Base-by-base conservation (phyloP, 164 flowering plant genomes). In the Aristolochia contorta region DNA sequence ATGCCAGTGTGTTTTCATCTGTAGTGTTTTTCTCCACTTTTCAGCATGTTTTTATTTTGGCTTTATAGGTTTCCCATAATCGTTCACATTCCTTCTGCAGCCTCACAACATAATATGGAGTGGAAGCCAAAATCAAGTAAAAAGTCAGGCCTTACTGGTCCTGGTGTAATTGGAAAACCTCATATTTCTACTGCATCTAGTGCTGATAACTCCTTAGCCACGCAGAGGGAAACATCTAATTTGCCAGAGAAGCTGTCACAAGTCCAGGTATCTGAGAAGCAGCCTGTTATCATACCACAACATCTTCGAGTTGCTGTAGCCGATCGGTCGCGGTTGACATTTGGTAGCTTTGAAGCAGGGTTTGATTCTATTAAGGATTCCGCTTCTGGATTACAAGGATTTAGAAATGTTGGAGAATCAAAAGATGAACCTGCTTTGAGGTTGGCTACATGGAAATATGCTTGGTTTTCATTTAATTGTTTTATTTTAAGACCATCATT, bases 111-210 rank as follows among this genome's bases (percentile, higher is more conserved):
- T 32, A 83, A 67, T 33, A 93, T 79, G 78, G 96, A 90, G 63
- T 93, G 98, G 98, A 93, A 90, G 67, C 98, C 97, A 24, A 93
- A 93, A 72, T 71, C 83, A 18, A 87, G 72, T 74, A 76, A 84
- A 52, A 93, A 81, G 68, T 62, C 81, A 22, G 67, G 62, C 59
- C 65, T 18, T 53, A 49, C 14, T 59, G 72, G 56, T 41, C 83
- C 86, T 71, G 84, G 80, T 41, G 80, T 78, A 47, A 78, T 82
- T 65, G 87, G 82, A 63, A 68, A 74, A 12, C 72, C 84, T 48
- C 57, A 77, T 32, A 74, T 80, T 54, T 64, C 87, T 46, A 66
- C 51, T 64, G 67, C 82, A 43, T 65, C 83, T 68, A 51, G 75
- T 51, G 66, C 70, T 6, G 83, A 79, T 63, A 71, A 64, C 68